A percentile compares a stretch with the other conserved stretches of the same genome.
Conservation (phyloP, 2,329 filamentous ascomycete genomes). For the Calonectria leucothoes region DNA sequence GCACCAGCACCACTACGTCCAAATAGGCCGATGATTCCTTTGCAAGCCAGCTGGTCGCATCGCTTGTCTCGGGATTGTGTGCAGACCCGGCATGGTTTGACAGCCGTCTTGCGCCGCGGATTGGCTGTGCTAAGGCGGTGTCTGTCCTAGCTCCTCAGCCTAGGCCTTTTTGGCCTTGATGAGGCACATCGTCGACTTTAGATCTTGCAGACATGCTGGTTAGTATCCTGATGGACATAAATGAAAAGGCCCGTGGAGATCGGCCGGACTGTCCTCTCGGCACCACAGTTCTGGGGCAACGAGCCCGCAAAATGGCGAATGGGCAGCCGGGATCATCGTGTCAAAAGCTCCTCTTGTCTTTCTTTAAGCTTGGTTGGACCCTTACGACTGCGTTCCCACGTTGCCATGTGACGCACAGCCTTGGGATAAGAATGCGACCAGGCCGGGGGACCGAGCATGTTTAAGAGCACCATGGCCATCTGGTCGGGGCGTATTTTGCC, state of each 20-base stretch:
- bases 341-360: slow-evolving; percentile 30
- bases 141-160: slow-evolving; percentile 8
- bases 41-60: slow-evolving; percentile 18
- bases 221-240: slow-evolving; percentile 32
- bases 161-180: slow-evolving; percentile 32
- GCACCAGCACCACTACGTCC: not conserved
- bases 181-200: slow-evolving; percentile 30
- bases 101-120: not conserved
- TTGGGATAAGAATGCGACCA: slow-evolving; percentile 25
- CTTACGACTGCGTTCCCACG: slow-evolving; percentile 22
- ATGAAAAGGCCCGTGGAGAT: slow-evolving; percentile 33
- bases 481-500: slow-evolving; percentile 18
- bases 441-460: slow-evolving; percentile 14
- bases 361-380: slow-evolving; percentile 33
- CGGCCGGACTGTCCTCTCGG: slow-evolving; percentile 25
- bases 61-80: slow-evolving; percentile 14
- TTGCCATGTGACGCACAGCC: slow-evolving; percentile 30
- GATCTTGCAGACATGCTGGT: slow-evolving; percentile 28
- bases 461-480: slow-evolving; percentile 34
- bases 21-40: slow-evolving; percentile 21
- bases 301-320: slow-evolving; percentile 39
- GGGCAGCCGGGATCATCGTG: slow-evolving; percentile 24
- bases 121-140: slow-evolving; percentile 9
- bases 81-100: not conserved
- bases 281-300: slow-evolving; percentile 19